Base-by-base conservation (phyloP, 495 filamentous ascomycete genomes). In the Podospora sp. region DNA sequence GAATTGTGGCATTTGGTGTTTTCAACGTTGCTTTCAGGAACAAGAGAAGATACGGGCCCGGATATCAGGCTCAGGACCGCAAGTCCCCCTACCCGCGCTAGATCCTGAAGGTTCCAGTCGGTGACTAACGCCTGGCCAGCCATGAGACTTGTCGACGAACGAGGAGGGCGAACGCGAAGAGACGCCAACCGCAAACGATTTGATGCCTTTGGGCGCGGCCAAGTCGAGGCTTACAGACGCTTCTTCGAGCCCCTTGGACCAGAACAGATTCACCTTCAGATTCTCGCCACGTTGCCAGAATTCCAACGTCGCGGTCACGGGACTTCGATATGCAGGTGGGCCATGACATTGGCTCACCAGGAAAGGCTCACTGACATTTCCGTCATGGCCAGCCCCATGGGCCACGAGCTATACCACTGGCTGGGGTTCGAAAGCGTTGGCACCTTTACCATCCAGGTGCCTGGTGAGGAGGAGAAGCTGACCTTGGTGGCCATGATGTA, bases 11-110 rank as follows among this genome's bases (percentile, higher is more conserved):
- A 9, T 72, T 79, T 26, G 70, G 73, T 18, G 72, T 79, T 40
- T 79, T 75, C 75, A 74, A 78, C 40, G 66, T 77, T 12, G 75
- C 77, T 0, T 77, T 71, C 24, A 4, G 66, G 35, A 77, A 77
- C 65, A 77, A 73, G 65, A 63, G 72, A 29, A 61, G 65, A 22
- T 63, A 73, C 55, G 77, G 77, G 40, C 65, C 73, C 0, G 68
- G 68, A 25, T 78, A 78, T 69, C 63, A 60, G 36, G 16, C 73
- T 26, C 74, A 76, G 60, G 71, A 73, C 59, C 71, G 76, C 66
- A 78, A 71, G 74, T 76, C 35, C 55, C 46, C 6, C 33, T 60
- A 24, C 57, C 9, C 29, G 29, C 60, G 26, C 26, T 29, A 36
- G 1, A 11, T 24, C 29, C 57, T 16, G 22, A 27, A 25, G 27